Evolutionary conservation across 768 basidiomycete species (phyloP), one percentile per base, ranked within the genome.

Genomic region (Paxillus rubicundulus): DNA sequence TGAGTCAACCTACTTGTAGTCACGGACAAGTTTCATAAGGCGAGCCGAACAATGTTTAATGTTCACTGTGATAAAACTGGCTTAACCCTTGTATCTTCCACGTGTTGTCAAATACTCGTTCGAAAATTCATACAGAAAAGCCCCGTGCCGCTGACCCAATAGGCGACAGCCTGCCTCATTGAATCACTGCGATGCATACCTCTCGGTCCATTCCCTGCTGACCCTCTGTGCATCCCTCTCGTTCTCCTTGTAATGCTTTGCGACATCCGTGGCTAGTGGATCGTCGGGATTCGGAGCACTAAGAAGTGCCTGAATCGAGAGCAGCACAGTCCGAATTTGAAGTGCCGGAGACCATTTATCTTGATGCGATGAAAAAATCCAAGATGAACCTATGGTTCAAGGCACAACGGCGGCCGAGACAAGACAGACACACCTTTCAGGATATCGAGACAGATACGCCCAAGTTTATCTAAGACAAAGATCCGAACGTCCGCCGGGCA

Each of bases 301-400:
- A 39, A 99, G 78, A 42, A 99, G 77, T n/a, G 97, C 97, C 72
- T 99, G 97, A 65, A 99, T 81, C 37, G 96, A 98, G 46, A 99
- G 81, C 52, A 99, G 77, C 46, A 99, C 97, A 2, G 97, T 99
- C 60, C 97, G 87, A 73, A 99, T 99, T 70, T 99, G 97, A 16
- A 99, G 79, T 0, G 97, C 97, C 17, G 97, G 97, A 9, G 94
- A 97, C 97, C 97, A 99, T 78, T 98, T 98, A 73, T 99, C 97
- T 93, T 28, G 39, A 34, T 37, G 24, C 3, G 21, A 6, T 27
- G 8, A 43, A 34, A 43, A 20, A 34, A 12, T 33, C 9, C 13
- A 33, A 33, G 5, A 14, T 33, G 33, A 12, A 33, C 10, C 4
- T 0, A 14, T 13, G 33, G 33, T 12, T 13, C 33, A 9, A 33